These are phyloP conservation scores for Achaetomiella virescens DNA, from an alignment of 495 filamentous ascomycete species.

Conservation along the genomic window DNA sequence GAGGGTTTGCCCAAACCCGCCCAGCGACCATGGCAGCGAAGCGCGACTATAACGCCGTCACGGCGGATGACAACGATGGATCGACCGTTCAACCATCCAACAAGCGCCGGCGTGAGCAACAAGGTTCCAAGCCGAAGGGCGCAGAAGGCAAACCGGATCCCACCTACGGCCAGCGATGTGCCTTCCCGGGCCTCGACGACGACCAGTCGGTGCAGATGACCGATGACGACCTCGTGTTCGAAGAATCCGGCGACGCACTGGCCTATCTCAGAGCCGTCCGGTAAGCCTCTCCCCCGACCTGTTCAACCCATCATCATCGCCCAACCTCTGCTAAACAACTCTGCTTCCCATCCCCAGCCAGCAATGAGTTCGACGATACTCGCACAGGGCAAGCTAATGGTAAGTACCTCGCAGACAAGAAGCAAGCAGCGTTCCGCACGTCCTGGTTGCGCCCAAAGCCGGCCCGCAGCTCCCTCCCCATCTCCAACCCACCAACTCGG, in stretches of 20 bases:
- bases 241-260: constrained; percentile 56
- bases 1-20: background rate
- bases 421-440: constrained; percentile 61
- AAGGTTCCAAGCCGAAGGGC: constrained; percentile 13
- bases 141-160: constrained; percentile 46
- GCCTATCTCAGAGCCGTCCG: constrained; percentile 75
- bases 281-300: constrained; percentile 45
- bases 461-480: constrained; percentile 41
- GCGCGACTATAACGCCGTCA: constrained; percentile 16
- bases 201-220: constrained; percentile 25
- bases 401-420: constrained; percentile 53
- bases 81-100: constrained; percentile 16
- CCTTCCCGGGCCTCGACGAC: constrained; percentile 68
- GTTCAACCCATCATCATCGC: constrained; percentile 13
- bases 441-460: constrained; percentile 52
- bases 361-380: constrained; percentile 5
- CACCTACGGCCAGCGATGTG: constrained; percentile 68
- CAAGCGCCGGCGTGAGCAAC: constrained; percentile 25
- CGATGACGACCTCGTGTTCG: constrained; percentile 50
- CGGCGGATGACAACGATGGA: constrained; percentile 10
- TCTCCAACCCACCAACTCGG: constrained; percentile 14
- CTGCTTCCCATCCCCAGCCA: constrained; percentile 14
- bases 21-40: constrained; percentile 29
- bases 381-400: constrained; percentile 37
- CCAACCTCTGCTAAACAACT: constrained; percentile 28